phyloP scores from a whole-genome alignment of 805 yeast genomes.

The Pichia nanzhaoensis region DNA sequence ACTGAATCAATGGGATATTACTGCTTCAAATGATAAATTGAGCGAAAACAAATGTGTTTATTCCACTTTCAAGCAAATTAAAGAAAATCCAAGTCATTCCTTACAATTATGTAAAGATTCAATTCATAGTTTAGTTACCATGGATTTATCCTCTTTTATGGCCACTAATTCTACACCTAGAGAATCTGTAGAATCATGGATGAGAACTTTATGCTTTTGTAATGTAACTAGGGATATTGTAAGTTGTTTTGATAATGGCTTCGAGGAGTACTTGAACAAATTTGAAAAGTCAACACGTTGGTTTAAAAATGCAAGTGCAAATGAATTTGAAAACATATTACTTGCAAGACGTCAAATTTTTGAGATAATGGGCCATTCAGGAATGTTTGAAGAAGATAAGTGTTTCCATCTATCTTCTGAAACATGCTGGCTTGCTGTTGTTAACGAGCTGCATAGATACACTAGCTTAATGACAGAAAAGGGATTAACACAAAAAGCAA shows the following conservation, averaged over 20 bases:
- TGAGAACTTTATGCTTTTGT: slow-evolving; percentile 28
- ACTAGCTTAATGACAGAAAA: slow-evolving; percentile 35
- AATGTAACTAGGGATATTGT: slow-evolving; percentile 19
- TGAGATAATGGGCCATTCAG: slow-evolving; percentile 20
- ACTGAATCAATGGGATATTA: slow-evolving; percentile 69
- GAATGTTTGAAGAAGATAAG: not conserved
- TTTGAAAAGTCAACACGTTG: slow-evolving; percentile 28
- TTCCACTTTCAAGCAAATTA: slow-evolving; percentile 40
- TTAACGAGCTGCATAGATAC: slow-evolving; percentile 37
- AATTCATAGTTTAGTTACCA: slow-evolving; percentile 3
- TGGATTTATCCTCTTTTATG: not conserved
- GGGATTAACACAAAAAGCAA: slow-evolving; percentile 40
- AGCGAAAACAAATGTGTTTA: slow-evolving; percentile 46
- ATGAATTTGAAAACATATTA: slow-evolving; percentile 37
- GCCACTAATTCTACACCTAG: not conserved
- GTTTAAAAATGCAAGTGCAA: slow-evolving; percentile 33
- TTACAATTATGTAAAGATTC: slow-evolving; percentile 18
- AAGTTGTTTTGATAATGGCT: slow-evolving; percentile 9
- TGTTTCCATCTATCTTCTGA: not conserved
- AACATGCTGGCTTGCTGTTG: slow-evolving; percentile 19
- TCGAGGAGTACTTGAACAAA: slow-evolving; percentile 7
- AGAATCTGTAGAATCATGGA: slow-evolving; percentile 23
- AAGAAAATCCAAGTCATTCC: slow-evolving; percentile 28
- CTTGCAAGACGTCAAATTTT: slow-evolving; percentile 36
- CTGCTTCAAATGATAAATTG: slow-evolving; percentile 34